Evolutionary conservation across 208 protist species (phyloP).

Genomic region (Leishmania amazonensis): DNA sequence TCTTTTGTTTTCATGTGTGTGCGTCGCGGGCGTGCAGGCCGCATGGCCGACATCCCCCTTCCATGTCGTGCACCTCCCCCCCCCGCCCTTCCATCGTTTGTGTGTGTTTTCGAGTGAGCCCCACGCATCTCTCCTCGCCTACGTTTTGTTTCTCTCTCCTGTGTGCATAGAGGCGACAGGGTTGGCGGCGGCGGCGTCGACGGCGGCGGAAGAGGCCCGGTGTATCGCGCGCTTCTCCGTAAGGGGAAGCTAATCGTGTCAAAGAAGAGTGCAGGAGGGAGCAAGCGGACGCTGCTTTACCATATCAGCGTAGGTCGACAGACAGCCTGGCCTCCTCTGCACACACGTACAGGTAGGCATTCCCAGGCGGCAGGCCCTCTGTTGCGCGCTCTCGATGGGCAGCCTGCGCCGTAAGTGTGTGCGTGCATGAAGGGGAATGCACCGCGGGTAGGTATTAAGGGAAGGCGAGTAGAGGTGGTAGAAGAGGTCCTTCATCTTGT

Average conservation of each 20-base stretch:
- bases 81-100: no score
- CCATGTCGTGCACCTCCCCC: no score
- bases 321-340: background rate
- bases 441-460: background rate
- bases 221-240: background rate
- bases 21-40: no score
- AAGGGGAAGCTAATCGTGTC: background rate
- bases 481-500: background rate
- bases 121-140: background rate
- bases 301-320: background rate
- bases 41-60: no score
- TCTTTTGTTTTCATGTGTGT: no score
- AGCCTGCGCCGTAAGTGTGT: background rate
- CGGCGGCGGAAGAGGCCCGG: no score
- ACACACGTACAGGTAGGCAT: background rate
- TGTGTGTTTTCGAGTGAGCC: background rate
- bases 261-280: background rate
- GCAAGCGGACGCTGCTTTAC: no score
- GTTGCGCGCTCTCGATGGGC: background rate
- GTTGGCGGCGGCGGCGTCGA: no score
- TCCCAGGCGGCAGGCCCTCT: background rate
- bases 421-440: background rate
- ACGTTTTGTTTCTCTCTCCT: background rate
- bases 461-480: background rate
- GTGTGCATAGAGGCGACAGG: background rate